Percentiles rank a stretch among this genome's conserved stretches.
Evolutionary conservation across 176 grass and related monocot species (phyloP).

Genomic region (Zoysia pacifica): DNA sequence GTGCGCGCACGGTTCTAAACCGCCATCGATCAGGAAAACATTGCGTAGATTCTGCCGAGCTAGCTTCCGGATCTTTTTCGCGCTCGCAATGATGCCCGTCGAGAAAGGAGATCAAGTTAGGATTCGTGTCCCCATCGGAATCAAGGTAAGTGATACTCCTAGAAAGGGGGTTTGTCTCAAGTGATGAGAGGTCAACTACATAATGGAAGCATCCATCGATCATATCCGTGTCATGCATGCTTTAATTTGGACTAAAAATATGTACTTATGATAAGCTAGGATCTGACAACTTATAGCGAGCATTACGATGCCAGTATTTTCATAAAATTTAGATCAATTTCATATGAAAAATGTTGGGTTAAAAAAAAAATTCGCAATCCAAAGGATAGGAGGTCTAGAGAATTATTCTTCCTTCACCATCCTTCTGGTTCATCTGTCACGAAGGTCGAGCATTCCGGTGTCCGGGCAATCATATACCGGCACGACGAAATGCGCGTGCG

Average conservation of each 20-base stretch:
- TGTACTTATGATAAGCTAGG: too few species aligned
- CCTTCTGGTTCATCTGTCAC: too few species aligned
- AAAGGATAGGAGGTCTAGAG: too few species aligned
- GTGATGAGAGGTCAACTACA: not conserved
- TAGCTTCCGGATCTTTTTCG: not conserved
- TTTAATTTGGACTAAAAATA: too few species aligned
- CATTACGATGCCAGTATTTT: too few species aligned
- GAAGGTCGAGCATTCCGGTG: not conserved
- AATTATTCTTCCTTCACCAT: too few species aligned
- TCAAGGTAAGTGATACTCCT: slow-evolving; percentile 1
- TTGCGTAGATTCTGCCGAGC: slow-evolving; percentile 13
- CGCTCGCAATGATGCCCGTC: slow-evolving; percentile 32
- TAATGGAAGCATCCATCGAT: not conserved
- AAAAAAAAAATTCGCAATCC: too few species aligned
- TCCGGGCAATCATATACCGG: not conserved
- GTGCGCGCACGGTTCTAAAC: not conserved
- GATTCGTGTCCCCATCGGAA: slow-evolving; percentile 29
- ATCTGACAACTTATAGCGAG: too few species aligned
- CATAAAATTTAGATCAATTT: too few species aligned
- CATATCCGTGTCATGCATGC: too few species aligned
- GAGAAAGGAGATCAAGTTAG: slow-evolving; percentile 24
- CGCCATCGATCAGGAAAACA: not conserved
- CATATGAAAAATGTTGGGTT: too few species aligned
- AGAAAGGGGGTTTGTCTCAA: not conserved
- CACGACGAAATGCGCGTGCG: not conserved